These are phyloP conservation scores for Fusarium annulatum DNA, from an alignment of 2,329 filamentous ascomycete genomes.

Conservation along the genomic window DNA sequence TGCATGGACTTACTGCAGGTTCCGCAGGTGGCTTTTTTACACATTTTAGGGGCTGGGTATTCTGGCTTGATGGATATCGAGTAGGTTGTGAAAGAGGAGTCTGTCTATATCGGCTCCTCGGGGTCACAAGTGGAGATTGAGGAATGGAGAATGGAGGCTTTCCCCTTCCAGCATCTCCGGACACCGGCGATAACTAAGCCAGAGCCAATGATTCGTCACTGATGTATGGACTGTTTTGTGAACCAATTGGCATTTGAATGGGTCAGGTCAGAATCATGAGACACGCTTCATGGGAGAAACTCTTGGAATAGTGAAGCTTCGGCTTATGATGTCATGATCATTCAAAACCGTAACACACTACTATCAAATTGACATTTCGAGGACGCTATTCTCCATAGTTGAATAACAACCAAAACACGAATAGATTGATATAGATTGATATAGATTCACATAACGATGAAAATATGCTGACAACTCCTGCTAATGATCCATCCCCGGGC, in stretches of 20 bases:
- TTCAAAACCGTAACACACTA: not conserved
- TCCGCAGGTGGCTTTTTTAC: conserved; percentile 70
- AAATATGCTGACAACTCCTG: not conserved
- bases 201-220: conserved; percentile 17
- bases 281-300: not conserved
- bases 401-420: not conserved
- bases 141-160: not conserved
- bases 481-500: not conserved
- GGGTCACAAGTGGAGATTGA: conserved; percentile 18
- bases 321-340: conserved; percentile 17
- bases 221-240: not conserved
- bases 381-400: too few species aligned
- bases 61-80: not conserved
- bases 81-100: not conserved
- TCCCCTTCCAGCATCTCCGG: conserved; percentile 27
- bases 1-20: conserved; percentile 67
- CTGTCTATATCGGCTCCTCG: conserved; percentile 1
- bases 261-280: not conserved
- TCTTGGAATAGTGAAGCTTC: not conserved
- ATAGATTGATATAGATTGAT: not conserved
- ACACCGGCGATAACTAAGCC: conserved; percentile 20
- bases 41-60: conserved; percentile 60
- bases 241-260: not conserved
- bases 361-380: not conserved
- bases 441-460: not conserved